These are phyloP conservation scores for Chalaropsis ovoidea DNA, from an alignment of 2,329 filamentous ascomycete species.

Conservation along the genomic window DNA sequence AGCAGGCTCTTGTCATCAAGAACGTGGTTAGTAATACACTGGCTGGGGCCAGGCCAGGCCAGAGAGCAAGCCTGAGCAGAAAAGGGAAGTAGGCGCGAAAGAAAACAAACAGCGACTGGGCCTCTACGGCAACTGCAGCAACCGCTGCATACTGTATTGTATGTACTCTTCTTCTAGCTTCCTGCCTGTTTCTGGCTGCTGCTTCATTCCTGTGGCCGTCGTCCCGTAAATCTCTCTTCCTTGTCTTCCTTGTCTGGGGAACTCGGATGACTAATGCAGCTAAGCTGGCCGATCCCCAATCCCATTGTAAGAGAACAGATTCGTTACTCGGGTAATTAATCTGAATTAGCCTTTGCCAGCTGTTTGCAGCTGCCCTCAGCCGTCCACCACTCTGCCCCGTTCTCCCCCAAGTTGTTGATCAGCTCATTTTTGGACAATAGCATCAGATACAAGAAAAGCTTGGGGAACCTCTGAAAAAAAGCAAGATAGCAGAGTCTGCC, in stretches of 20 bases:
- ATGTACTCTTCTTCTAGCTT: neutral
- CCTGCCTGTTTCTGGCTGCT: neutral
- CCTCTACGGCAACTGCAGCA: too few species aligned
- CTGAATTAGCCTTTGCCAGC: neutral
- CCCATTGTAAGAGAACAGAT: too few species aligned
- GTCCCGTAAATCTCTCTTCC: neutral
- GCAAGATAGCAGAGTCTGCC: neutral
- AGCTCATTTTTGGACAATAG: neutral
- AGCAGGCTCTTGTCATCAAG: neutral
- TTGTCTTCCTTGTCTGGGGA: neutral
- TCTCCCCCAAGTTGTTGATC: neutral
- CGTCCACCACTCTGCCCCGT: neutral
- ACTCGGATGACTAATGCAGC: too few species aligned
- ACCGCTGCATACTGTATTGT: too few species aligned
- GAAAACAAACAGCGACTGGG: too few species aligned
- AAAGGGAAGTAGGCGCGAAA: too few species aligned
- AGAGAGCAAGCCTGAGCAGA: too few species aligned
- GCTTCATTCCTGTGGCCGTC: too few species aligned
- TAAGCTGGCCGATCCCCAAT: neutral
- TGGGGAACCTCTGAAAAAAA: neutral
- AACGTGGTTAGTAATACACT: neutral
- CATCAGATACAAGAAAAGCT: conserved; percentile 4
- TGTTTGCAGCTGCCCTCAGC: neutral
- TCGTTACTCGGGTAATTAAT: too few species aligned
- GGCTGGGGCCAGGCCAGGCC: neutral